A percentile compares a stretch with the other conserved stretches of the same genome.
Evolutionary conservation across 2,329 filamentous ascomycete species (phyloP).

Genomic region (Penicillium olsonii): DNA sequence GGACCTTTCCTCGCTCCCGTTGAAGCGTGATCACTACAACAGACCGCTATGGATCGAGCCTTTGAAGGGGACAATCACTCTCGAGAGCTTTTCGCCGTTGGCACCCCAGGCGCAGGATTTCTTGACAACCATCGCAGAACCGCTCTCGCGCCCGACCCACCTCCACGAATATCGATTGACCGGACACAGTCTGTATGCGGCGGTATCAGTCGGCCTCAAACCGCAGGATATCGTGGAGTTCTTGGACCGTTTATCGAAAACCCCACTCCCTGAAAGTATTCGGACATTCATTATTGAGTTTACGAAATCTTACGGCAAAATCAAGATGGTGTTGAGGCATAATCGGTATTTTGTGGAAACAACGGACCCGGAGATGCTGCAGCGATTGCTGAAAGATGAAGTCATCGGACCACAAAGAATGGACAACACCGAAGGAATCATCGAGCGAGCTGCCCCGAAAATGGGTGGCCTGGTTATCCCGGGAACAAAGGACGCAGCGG

Average conservation of each 20-base stretch:
- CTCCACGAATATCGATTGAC: conserved; percentile 94
- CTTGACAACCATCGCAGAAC: conserved; percentile 92
- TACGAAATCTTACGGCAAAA: conserved; percentile 90
- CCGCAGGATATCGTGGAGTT: conserved; percentile 88
- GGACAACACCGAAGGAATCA: conserved; percentile 71
- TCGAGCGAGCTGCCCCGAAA: conserved; percentile 78
- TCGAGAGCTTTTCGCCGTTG: conserved; percentile 90
- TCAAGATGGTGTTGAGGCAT: conserved; percentile 91
- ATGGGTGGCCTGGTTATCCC: conserved; percentile 88
- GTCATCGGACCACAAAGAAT: conserved; percentile 79
- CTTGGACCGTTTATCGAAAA: conserved; percentile 86
- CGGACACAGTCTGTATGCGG: conserved; percentile 89
- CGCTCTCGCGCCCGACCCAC: conserved; percentile 82
- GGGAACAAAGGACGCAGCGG: conserved; percentile 89
- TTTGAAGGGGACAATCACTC: conserved; percentile 78
- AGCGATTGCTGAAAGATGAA: conserved; percentile 80
- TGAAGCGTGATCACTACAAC: conserved; percentile 87
- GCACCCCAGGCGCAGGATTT: conserved; percentile 90
- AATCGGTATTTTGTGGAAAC: conserved; percentile 95
- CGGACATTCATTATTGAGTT: conserved; percentile 77
- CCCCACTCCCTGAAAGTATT: conserved; percentile 77
- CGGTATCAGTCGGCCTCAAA: conserved; percentile 89
- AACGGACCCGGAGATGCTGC: conserved; percentile 80
- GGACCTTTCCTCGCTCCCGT: conserved; percentile 78
- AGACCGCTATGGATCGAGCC: conserved; percentile 94